Conservation (phyloP, 371 early-diverging fungal species). For the Apophysomyces sp. region DNA sequence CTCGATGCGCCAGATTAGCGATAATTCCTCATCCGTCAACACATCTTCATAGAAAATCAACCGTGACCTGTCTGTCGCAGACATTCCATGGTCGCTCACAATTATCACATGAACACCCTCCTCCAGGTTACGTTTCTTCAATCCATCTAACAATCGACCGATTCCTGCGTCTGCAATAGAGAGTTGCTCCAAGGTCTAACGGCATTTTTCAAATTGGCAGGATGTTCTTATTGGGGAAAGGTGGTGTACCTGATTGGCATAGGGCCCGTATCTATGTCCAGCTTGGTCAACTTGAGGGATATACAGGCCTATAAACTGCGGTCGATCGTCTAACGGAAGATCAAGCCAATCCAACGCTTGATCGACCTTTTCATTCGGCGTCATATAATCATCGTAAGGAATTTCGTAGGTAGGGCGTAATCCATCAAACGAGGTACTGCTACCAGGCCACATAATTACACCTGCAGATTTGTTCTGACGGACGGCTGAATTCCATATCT, state of each 20-base stretch:
- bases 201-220: neutral
- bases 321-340: slow-evolving; percentile 65
- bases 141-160: slow-evolving; percentile 56
- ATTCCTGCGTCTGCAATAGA: slow-evolving; percentile 65
- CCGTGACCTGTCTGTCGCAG: slow-evolving; percentile 48
- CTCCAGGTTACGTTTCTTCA: slow-evolving; percentile 62
- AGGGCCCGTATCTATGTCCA: slow-evolving; percentile 84
- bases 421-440: slow-evolving; percentile 50
- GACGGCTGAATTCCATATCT: slow-evolving; percentile 89
- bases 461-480: slow-evolving; percentile 67
- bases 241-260: slow-evolving; percentile 61
- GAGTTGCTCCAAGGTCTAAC: slow-evolving; percentile 34
- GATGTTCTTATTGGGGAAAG: no score
- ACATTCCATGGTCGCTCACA: slow-evolving; percentile 96
- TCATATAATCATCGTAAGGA: slow-evolving; percentile 50
- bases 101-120: slow-evolving; percentile 81
- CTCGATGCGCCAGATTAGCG: slow-evolving; percentile 31
- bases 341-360: slow-evolving; percentile 80
- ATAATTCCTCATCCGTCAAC: slow-evolving; percentile 30
- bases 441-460: slow-evolving; percentile 92
- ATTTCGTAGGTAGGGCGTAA: slow-evolving; percentile 66
- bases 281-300: slow-evolving; percentile 79
- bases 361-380: slow-evolving; percentile 61
- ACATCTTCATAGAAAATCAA: slow-evolving; percentile 75
- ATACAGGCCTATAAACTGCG: slow-evolving; percentile 79